Conservation (phyloP, 1,284 basidiomycete species). For the Cryptococcus deneoformans region DNA sequence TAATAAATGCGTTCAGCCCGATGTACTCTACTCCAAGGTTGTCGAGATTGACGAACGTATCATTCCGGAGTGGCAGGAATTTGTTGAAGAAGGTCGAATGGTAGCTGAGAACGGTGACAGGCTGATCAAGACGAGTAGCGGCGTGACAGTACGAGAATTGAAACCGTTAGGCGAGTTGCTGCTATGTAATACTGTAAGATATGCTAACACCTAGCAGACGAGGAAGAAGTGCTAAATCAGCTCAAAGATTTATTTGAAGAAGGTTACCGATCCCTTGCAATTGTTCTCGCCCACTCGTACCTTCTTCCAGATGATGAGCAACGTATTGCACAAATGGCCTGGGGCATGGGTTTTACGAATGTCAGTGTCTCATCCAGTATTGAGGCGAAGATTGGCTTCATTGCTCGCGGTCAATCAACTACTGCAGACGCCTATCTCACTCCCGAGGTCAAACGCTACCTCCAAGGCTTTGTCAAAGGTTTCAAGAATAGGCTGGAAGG, state of each 20-base stretch:
- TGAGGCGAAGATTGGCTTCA: constrained; percentile 53
- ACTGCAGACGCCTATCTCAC: constrained; percentile 57
- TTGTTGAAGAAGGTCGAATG: constrained; percentile 16
- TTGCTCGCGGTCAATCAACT: constrained; percentile 52
- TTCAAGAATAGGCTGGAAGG: constrained; percentile 44
- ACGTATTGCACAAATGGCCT: constrained; percentile 30
- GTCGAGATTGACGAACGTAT: constrained; percentile 74
- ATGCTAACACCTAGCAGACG: constrained; percentile 77
- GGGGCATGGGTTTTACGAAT: constrained; percentile 43
- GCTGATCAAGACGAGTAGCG: constrained; percentile 84
- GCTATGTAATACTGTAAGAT: too few species aligned
- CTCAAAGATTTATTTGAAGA: constrained; percentile 33
- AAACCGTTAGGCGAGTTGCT: too few species aligned
- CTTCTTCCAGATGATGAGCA: constrained; percentile 37
- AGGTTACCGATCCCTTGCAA: constrained; percentile 34
- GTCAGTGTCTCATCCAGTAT: constrained; percentile 34
- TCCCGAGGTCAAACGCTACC: constrained; percentile 51
- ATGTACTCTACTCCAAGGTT: constrained; percentile 52
- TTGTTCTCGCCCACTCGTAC: constrained; percentile 40
- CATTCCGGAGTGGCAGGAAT: constrained; percentile 64
- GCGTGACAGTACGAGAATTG: constrained; percentile 53
- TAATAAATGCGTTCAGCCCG: neutral
- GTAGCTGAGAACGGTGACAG: constrained; percentile 26
- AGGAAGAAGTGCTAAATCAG: constrained; percentile 17
- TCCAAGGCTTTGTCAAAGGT: constrained; percentile 50